A percentile compares a stretch with the other conserved stretches of the same genome.
Conservation (phyloP, 148 eudicot species). For the Pharnaceum exiguum region DNA sequence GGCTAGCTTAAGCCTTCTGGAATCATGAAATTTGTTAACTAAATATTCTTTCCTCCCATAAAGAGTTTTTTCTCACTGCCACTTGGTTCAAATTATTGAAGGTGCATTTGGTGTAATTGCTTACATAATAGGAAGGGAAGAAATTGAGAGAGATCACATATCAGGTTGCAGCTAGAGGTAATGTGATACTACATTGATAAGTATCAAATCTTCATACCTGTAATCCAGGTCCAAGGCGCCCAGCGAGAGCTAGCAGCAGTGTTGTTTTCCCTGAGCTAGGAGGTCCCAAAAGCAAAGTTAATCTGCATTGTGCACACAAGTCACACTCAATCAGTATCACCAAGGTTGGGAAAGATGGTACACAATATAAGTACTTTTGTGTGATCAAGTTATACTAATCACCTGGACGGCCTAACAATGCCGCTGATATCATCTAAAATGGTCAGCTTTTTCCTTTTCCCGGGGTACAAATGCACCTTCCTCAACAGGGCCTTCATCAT, state of each 20-base stretch:
- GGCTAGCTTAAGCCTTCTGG: not conserved
- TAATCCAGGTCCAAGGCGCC: constrained; percentile 73
- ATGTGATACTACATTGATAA: too few relatives aligned
- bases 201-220: constrained; percentile 60
- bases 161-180: too few relatives aligned
- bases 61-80: not conserved
- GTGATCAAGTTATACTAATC: too few relatives aligned
- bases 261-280: constrained; percentile 97
- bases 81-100: too few relatives aligned
- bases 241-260: constrained; percentile 81
- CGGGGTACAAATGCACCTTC: constrained; percentile 52
- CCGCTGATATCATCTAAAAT: constrained; percentile 87
- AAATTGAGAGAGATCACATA: not conserved
- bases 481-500: constrained; percentile 69
- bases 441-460: constrained; percentile 58
- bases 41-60: not conserved
- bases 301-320: constrained; percentile 33
- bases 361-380: too few relatives aligned
- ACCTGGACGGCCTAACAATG: constrained; percentile 91
- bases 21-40: not conserved
- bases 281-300: constrained; percentile 93
- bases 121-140: too few relatives aligned
- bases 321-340: not conserved
- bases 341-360: not conserved
- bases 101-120: too few relatives aligned